Percentiles rank a stretch among this genome's conserved stretches.
phyloP scores from a whole-genome alignment of 2,329 filamentous ascomycete species.

The Botryotinia narcissicola region DNA sequence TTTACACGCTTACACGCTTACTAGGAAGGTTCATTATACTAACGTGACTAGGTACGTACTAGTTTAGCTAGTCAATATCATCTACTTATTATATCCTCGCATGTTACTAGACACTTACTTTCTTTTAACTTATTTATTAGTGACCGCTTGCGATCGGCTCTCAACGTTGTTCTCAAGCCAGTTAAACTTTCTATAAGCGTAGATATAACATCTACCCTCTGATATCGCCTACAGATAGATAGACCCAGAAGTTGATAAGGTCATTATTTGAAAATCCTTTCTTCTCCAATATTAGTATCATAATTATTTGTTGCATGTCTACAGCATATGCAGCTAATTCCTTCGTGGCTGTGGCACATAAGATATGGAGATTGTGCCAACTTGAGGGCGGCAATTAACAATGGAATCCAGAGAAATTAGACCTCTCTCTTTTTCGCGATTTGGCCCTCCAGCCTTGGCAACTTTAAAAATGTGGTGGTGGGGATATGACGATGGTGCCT shows the following conservation, averaged over 20 bases:
- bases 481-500: not conserved
- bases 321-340: not conserved
- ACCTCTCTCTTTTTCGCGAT: not conserved
- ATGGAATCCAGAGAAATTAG: not conserved
- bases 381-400: not conserved
- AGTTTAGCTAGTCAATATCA: not conserved
- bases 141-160: not conserved
- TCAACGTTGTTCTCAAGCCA: not conserved
- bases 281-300: not conserved
- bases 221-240: not conserved
- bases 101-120: not conserved
- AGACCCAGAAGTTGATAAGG: not conserved
- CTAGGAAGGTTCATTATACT: too few relatives aligned
- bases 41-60: not conserved
- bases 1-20: not conserved
- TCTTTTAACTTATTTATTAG: not conserved
- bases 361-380: not conserved
- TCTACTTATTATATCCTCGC: not conserved
- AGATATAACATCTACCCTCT: not conserved
- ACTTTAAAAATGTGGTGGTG: not conserved
- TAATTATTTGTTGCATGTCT: not conserved
- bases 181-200: not conserved
- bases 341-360: not conserved
- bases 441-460: not conserved
- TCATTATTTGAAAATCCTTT: not conserved